Evolutionary conservation across 2,329 filamentous ascomycete species (phyloP).

Genomic region (Dactylellina drechsleri): DNA sequence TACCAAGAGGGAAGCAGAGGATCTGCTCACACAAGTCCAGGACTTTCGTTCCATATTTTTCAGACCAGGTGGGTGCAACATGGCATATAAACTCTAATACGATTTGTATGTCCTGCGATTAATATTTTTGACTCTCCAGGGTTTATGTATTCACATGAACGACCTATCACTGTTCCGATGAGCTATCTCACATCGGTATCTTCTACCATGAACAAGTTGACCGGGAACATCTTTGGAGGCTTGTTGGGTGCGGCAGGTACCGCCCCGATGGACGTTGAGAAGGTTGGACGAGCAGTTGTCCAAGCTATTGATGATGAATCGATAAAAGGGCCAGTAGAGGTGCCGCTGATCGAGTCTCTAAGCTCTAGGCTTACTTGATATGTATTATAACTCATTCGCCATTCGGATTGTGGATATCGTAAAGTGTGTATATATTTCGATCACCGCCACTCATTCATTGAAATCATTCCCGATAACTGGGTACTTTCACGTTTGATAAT

Average conservation of each 20-base stretch:
- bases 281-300: slow-evolving; percentile 87
- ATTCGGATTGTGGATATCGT: background rate
- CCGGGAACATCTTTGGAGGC: slow-evolving; percentile 76
- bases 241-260: slow-evolving; percentile 83
- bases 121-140: slow-evolving; percentile 9
- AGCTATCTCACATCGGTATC: slow-evolving; percentile 80
- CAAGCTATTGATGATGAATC: slow-evolving; percentile 81
- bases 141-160: slow-evolving; percentile 87
- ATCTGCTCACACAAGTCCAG: slow-evolving; percentile 77
- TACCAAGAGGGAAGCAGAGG: slow-evolving; percentile 92
- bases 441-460: slow-evolving; percentile 6
- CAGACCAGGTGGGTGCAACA: slow-evolving; percentile 69
- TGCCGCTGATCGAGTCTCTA: slow-evolving; percentile 75
- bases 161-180: slow-evolving; percentile 83
- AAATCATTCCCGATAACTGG: background rate
- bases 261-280: slow-evolving; percentile 87
- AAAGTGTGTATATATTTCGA: slow-evolving; percentile 1
- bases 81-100: background rate
- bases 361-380: slow-evolving; percentile 29
- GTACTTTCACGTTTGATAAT: too few relatives aligned
- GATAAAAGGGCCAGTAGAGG: slow-evolving; percentile 79
- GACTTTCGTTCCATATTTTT: slow-evolving; percentile 82
- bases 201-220: slow-evolving; percentile 78
- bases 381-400: background rate
- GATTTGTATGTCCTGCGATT: too few relatives aligned